Percentiles rank a stretch among this genome's conserved stretches.
Evolutionary conservation across 768 basidiomycete genomes (phyloP).

Genomic region (Sarcomyxa edulis): DNA sequence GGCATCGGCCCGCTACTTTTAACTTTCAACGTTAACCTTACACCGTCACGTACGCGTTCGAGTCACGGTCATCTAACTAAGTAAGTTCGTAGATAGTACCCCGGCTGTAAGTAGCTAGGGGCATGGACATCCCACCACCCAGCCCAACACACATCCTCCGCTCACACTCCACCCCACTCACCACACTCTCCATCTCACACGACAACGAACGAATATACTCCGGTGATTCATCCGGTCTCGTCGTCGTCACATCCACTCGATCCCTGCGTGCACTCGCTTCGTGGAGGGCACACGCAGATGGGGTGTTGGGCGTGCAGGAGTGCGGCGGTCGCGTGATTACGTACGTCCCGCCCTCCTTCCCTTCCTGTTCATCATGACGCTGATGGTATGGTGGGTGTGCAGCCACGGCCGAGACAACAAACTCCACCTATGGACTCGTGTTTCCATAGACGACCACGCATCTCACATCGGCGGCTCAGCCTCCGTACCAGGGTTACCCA

Average conservation of each 20-base stretch:
- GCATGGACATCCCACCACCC: too few relatives aligned
- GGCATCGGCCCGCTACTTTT: too few relatives aligned
- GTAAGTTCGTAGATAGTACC: too few relatives aligned
- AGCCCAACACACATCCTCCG: constrained; percentile 74
- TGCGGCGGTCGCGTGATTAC: constrained; percentile 65
- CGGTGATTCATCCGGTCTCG: constrained; percentile 75
- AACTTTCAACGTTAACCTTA: too few relatives aligned
- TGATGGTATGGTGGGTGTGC: too few relatives aligned
- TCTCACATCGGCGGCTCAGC: constrained; percentile 51
- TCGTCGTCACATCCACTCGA: constrained; percentile 71
- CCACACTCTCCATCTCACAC: constrained; percentile 53
- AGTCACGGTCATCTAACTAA: too few relatives aligned
- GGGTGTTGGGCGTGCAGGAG: constrained; percentile 76
- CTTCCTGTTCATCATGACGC: constrained; percentile 4
- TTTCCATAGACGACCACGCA: constrained; percentile 31
- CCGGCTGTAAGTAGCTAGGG: too few relatives aligned
- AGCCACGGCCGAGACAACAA: constrained; percentile 89
- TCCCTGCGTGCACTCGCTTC: constrained; percentile 65
- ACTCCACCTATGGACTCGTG: constrained; percentile 65
- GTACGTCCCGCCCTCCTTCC: constrained; percentile 43
- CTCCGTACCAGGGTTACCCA: constrained; percentile 38
- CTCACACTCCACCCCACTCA: constrained; percentile 61
- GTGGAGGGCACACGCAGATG: constrained; percentile 79
- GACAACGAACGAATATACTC: constrained; percentile 84
- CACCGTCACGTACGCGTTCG: too few relatives aligned